A percentile compares a stretch with the other conserved stretches of the same genome.
Evolutionary conservation across 768 basidiomycete species (phyloP).

Genomic region (Amanita inopinata): DNA sequence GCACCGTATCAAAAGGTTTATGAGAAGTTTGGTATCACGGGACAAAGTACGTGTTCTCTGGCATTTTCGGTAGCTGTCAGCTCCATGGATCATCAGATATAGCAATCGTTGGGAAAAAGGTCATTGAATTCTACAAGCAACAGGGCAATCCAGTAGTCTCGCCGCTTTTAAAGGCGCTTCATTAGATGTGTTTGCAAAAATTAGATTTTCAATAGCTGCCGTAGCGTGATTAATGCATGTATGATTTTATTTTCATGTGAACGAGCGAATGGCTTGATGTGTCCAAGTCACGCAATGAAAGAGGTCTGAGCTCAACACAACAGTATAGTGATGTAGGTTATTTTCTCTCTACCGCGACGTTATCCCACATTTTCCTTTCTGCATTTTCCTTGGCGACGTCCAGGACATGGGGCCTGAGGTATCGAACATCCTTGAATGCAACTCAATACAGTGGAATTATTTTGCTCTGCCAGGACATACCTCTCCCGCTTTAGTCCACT

Average conservation of each 20-base stretch:
- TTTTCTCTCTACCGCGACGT: conserved; percentile 58
- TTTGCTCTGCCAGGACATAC: conserved; percentile 29
- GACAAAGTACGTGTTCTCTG: conserved; percentile 39
- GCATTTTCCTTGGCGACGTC: conserved; percentile 65
- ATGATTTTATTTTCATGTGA: no score
- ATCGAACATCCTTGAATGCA: conserved; percentile 68
- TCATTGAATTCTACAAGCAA: conserved; percentile 79
- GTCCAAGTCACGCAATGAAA: no score
- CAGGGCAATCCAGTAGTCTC: conserved; percentile 63
- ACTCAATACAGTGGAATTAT: conserved; percentile 4
- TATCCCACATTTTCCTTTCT: conserved; percentile 81
- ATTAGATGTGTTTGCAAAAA: no score
- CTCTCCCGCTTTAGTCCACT: conserved; percentile 71
- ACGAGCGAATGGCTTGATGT: no score
- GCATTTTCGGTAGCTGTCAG: background rate
- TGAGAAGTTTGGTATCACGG: conserved; percentile 83
- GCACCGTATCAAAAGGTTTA: conserved; percentile 89
- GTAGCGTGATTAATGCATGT: no score
- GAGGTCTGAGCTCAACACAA: background rate
- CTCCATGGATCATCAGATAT: conserved; percentile 44
- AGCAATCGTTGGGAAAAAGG: conserved; percentile 75
- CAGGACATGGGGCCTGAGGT: conserved; percentile 71
- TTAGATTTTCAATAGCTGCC: no score
- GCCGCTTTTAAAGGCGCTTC: conserved; percentile 67
- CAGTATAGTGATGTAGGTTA: conserved; percentile 25